phyloP scores from a whole-genome alignment of 306 rosid species.

The Medicago ruthenica region DNA sequence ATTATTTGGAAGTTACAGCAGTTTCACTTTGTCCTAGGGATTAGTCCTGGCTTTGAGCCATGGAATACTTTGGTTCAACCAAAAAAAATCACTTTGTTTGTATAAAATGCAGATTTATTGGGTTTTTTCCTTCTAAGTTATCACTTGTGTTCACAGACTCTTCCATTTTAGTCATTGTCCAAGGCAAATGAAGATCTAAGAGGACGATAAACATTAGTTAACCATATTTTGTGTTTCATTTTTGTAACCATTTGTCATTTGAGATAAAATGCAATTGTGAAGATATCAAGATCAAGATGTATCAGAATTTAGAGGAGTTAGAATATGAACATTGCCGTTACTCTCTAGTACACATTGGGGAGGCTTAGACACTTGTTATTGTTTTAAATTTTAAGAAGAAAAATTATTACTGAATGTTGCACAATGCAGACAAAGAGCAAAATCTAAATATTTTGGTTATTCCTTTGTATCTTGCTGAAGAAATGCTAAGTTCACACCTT shows the following conservation, averaged over 20 bases:
- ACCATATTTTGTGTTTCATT: background rate
- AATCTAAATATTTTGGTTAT: no score
- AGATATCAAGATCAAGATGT: constrained; percentile 2
- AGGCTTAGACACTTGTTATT: background rate
- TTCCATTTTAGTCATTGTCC: constrained; percentile 2
- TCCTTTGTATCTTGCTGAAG: no score
- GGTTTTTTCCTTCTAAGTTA: background rate
- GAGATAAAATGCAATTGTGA: background rate
- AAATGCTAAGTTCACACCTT: no score
- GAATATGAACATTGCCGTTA: background rate
- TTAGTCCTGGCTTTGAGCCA: background rate
- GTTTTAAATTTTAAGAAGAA: no score
- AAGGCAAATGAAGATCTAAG: background rate
- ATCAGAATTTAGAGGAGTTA: background rate
- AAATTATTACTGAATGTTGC: no score
- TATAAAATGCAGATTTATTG: constrained; percentile 9
- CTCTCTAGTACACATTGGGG: background rate
- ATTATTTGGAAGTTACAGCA: background rate
- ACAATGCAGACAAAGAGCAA: no score
- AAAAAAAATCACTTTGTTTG: background rate
- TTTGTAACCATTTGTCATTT: background rate
- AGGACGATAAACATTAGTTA: background rate
- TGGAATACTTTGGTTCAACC: background rate
- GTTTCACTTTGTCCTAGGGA: constrained; percentile 7
- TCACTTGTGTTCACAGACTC: background rate